A percentile compares a stretch with the other conserved stretches of the same genome.
These are phyloP conservation scores for Dothidotthia symphoricarpi DNA, from an alignment of 2,329 filamentous ascomycete genomes.

Conservation along the genomic window DNA sequence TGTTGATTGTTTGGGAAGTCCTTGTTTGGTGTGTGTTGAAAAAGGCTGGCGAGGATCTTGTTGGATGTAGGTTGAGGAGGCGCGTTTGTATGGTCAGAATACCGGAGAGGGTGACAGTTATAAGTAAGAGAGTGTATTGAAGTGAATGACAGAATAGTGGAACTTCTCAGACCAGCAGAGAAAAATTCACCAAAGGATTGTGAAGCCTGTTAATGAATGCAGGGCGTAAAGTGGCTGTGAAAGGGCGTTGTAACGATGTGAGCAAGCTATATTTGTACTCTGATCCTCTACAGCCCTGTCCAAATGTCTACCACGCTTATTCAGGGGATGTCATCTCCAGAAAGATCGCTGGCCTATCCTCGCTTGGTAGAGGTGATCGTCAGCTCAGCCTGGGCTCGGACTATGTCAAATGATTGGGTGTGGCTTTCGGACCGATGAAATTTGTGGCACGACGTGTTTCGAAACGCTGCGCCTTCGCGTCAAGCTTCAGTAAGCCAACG, in stretches of 20 bases:
- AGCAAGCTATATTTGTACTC: too few relatives aligned
- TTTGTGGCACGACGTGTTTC: slow-evolving; percentile 13
- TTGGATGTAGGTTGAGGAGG: neutral
- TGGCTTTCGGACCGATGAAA: neutral
- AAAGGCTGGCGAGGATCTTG: too few relatives aligned
- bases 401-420: slow-evolving; percentile 17
- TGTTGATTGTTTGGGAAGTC: slow-evolving; percentile 8
- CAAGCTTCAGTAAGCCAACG: too few relatives aligned
- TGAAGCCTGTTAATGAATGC: neutral
- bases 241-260: neutral
- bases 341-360: slow-evolving; percentile 11
- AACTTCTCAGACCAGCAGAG: slow-evolving; percentile 10
- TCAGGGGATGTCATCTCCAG: neutral
- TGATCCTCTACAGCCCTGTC: too few relatives aligned
- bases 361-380: slow-evolving; percentile 1
- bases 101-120: neutral
- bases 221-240: neutral
- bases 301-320: neutral
- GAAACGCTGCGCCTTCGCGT: slow-evolving; percentile 13
- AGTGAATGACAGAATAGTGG: slow-evolving; percentile 8
- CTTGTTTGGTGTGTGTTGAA: neutral
- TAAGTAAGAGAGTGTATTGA: slow-evolving; percentile 4
- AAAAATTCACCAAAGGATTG: slow-evolving; percentile 3
- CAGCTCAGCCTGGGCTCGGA: slow-evolving; percentile 12
- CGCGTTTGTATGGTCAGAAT: neutral